Evolutionary conservation across 371 early-diverging fungal genomes (phyloP), one percentile per base, ranked within the genome.

Genomic region (Dinochytrium kinnereticum): DNA sequence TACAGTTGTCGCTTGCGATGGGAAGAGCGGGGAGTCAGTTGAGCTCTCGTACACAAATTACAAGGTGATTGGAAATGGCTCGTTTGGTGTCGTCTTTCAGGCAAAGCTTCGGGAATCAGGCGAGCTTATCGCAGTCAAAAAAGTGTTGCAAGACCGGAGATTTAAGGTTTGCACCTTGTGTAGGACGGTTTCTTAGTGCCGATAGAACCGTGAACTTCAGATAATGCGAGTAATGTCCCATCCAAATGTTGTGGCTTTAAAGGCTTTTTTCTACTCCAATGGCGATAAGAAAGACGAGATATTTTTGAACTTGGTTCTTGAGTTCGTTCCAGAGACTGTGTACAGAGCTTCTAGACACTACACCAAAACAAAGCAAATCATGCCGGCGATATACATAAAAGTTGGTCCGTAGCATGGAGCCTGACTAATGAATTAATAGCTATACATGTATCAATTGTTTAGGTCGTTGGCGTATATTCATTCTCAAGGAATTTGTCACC

Each of bases 361-460:
- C 78, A 85, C 93, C 55, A 95, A 94, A 84, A 83, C 87, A 64
- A 96, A 93, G 85, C 96, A 96, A 81, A 83, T 89, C n/a, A 95
- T 98, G 88, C 98, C 99, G 13, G 91, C 92, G 86, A 85, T 95
- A 28, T 90, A 90, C 73, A 91, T 98, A 73, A 96, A 97, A 76
- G 83, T 87, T 49, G 13, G 69, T 26, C 44, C 64, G 15, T 24
- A 36, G 17, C 24, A 24, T 34, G 5, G 21, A 28, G 21, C 21
- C 34, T n/a, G 2, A 0, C 37, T 59, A 19, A 31, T 24, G 21
- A 26, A 21, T 17, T n/a, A 1, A 1, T 36, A 87, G 89, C 86
- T 98, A 28, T 98, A 96, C 82, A 96, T 98, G 88, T 97, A 98
- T 80, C 99, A 99, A 79, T 85, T 99, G 59, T 90, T 98, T 85